Percentiles rank a stretch among this genome's conserved stretches.
These are phyloP conservation scores for Candida chauliodis DNA, from an alignment of 805 yeast species.

Conservation along the genomic window DNA sequence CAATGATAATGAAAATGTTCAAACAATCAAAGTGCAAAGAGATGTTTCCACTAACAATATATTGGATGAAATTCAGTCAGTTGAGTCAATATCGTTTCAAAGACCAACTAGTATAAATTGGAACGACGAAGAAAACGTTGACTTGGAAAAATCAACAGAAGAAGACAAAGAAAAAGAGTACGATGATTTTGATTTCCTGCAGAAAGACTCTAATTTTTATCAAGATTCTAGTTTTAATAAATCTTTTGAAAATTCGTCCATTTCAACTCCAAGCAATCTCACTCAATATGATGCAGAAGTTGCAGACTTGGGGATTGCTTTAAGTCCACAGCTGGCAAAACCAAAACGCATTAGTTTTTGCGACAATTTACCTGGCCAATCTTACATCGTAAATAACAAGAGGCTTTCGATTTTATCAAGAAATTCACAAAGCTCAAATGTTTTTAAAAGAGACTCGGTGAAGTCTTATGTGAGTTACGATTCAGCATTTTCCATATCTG, in stretches of 20 bases:
- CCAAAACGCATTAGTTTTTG: constrained; percentile 24
- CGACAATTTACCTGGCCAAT: constrained; percentile 12
- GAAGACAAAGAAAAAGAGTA: constrained; percentile 3
- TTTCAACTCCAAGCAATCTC: constrained; percentile 35
- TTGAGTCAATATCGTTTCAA: constrained; percentile 29
- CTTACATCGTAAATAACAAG: neutral
- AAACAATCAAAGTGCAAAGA: constrained; percentile 9
- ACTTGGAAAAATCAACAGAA: constrained; percentile 23
- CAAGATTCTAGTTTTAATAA: constrained; percentile 3
- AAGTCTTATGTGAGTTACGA: constrained; percentile 60
- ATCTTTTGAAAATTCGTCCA: constrained; percentile 15
- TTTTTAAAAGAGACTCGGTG: constrained; percentile 35
- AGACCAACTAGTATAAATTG: constrained; percentile 40
- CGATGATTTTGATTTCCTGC: constrained; percentile 6
- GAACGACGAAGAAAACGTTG: constrained; percentile 34
- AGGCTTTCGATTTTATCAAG: constrained; percentile 17
- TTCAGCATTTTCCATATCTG: constrained; percentile 45
- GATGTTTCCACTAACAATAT: constrained; percentile 13
- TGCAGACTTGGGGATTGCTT: constrained; percentile 40
- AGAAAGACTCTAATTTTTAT: neutral
- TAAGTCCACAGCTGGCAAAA: constrained; percentile 34
- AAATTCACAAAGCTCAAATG: constrained; percentile 26
- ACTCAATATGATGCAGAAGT: constrained; percentile 39
- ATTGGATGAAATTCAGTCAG: constrained; percentile 3
- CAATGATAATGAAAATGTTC: constrained; percentile 20